phyloP scores from a whole-genome alignment of 768 basidiomycete species.

The Dioszegia aurantiaca region DNA sequence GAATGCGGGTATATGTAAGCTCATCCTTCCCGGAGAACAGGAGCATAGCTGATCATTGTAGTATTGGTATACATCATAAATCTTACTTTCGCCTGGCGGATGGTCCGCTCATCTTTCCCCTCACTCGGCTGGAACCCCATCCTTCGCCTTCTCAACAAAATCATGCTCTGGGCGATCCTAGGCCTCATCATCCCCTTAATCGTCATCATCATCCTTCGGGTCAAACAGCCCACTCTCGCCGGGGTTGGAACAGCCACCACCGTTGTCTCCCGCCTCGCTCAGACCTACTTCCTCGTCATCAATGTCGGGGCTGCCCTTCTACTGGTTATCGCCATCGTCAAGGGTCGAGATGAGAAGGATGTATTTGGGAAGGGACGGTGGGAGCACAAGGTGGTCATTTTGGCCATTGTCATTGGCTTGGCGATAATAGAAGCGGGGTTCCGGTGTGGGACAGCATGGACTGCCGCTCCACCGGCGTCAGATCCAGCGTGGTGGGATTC shows the following conservation, averaged over 20 bases:
- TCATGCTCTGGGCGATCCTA: constrained; percentile 8
- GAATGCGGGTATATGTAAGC: constrained; percentile 13
- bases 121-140: constrained; percentile 9
- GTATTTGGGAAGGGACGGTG: constrained; percentile 9
- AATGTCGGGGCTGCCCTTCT: not conserved
- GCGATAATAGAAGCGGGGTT: constrained; percentile 17
- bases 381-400: constrained; percentile 1
- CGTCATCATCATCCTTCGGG: constrained; percentile 13
- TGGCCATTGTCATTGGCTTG: not conserved
- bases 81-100: constrained; percentile 3
- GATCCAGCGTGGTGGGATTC: constrained; percentile 20
- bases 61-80: constrained; percentile 5
- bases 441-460: constrained; percentile 17
- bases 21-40: not conserved
- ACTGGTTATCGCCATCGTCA: not conserved
- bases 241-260: constrained; percentile 1
- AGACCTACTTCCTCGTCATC: constrained; percentile 14
- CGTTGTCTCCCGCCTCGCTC: constrained; percentile 5
- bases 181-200: constrained; percentile 13
- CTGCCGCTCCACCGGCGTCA: constrained; percentile 4
- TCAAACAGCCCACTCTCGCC: not conserved
- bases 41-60: not conserved
- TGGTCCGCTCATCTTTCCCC: constrained; percentile 8
- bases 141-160: constrained; percentile 8
- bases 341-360: not conserved